Conservation (phyloP, 2,329 filamentous ascomycete genomes). For the Pseudocercospora eumusae region DNA sequence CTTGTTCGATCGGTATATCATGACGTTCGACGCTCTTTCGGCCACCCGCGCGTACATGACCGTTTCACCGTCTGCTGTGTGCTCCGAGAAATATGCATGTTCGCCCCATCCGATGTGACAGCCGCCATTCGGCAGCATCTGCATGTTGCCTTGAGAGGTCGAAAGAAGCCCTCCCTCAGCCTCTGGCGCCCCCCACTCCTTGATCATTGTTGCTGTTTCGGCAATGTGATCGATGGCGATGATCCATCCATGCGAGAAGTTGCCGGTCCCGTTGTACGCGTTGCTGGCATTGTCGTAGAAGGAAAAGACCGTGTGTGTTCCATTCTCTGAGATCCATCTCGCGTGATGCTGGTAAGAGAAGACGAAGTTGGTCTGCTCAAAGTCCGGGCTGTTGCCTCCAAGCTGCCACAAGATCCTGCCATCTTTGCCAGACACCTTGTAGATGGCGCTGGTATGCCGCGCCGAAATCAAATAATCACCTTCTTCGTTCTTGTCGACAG, state of each 20-base stretch:
- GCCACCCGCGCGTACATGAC: conserved; percentile 57
- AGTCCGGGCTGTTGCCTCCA: conserved; percentile 52
- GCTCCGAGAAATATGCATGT: conserved; percentile 46
- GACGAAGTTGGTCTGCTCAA: conserved; percentile 50
- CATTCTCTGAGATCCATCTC: conserved; percentile 49
- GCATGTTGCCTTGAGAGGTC: conserved; percentile 56
- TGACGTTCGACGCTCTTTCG: conserved; percentile 43
- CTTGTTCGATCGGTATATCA: conserved; percentile 59
- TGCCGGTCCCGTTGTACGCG: conserved; percentile 46
- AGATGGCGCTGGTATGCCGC: conserved; percentile 49
- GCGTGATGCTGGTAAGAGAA: conserved; percentile 59
- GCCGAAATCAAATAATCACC: conserved; percentile 55
- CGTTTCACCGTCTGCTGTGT: conserved; percentile 50
- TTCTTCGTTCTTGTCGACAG: conserved; percentile 52
- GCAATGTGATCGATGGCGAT: conserved; percentile 49
- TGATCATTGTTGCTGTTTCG: conserved; percentile 50
- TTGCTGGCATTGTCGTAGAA: conserved; percentile 59
- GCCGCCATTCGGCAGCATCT: conserved; percentile 57
- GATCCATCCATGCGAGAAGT: conserved; percentile 50
- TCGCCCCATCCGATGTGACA: conserved; percentile 61
- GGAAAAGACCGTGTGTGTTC: conserved; percentile 53
- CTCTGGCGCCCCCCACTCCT: conserved; percentile 53
- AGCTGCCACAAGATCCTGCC: conserved; percentile 54
- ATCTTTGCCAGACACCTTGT: conserved; percentile 51
- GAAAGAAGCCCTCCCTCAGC: conserved; percentile 47